These are phyloP conservation scores for Heliocybe sulcata DNA, from an alignment of 1,284 basidiomycete genomes.

Conservation along the genomic window DNA sequence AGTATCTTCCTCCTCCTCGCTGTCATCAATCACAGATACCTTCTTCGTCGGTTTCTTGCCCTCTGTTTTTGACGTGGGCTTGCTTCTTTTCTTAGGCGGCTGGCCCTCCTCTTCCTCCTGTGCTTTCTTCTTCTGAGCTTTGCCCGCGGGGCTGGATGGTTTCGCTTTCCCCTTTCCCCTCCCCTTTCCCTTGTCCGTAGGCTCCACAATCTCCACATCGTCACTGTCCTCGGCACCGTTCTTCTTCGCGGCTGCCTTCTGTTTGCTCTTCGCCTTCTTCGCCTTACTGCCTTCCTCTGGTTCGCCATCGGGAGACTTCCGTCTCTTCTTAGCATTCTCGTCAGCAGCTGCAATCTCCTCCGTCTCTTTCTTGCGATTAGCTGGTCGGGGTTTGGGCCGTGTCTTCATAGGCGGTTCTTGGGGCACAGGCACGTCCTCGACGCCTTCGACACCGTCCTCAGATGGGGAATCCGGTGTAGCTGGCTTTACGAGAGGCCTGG, in stretches of 20 bases:
- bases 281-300: neutral
- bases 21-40: neutral
- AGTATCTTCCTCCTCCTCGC: constrained; percentile 1
- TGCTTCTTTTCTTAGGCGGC: constrained; percentile 1
- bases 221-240: constrained; percentile 4
- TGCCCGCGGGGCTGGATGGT: constrained; percentile 8
- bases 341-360: neutral
- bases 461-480: neutral
- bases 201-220: constrained; percentile 10
- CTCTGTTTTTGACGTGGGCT: constrained; percentile 5
- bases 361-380: neutral
- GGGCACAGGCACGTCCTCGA: neutral
- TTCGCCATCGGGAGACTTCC: neutral
- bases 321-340: neutral
- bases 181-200: constrained; percentile 15
- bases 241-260: neutral
- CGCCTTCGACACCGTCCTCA: neutral
- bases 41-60: constrained; percentile 2
- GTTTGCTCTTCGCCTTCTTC: neutral
- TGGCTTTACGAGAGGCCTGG: no score
- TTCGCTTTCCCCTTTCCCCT: constrained; percentile 14
- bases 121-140: constrained; percentile 5
- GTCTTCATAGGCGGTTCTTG: neutral
- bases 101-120: constrained; percentile 8
- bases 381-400: neutral